Base-by-base conservation (phyloP, 2,329 filamentous ascomycete species). In the Claviceps maximensis region DNA sequence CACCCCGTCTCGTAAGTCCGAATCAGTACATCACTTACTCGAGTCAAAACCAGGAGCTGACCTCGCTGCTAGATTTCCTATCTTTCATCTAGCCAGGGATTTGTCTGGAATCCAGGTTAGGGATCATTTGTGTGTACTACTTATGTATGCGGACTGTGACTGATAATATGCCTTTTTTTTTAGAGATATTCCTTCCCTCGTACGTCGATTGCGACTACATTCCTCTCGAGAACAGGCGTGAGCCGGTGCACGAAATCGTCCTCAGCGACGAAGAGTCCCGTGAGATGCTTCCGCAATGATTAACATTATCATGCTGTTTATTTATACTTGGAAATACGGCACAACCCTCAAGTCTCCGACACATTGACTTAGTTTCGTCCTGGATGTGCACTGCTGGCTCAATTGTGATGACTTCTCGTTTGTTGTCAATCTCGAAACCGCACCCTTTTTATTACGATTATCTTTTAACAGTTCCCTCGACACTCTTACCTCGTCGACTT, bases 151-250 rank as follows among this genome's bases (percentile, higher is more conserved):
- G n/a, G 31, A 23, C 6, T n/a, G 53, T 59, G 33, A 58, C 56
- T 53, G 31, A 54, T 29, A n/a, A 17, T 2, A n/a, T n/a, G n/a
- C n/a, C n/a, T 8, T 21, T 12, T 10, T 33, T 13, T 19, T 2
- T 10, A 85, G 86, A 90, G 65, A 87, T 90, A 67, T 90, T 90
- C 69, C 77, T 90, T 1, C 86, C 86, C 1, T 87, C 84, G 8
- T 89, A 89, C 65, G 72, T 85, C 61, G 84, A 87, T 67, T 82
- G 79, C 71, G 83, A 88, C 60, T 86, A 86, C 64, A 77, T 82
- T 40, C 84, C 86, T 44, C 77, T 90, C 62, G 85, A 89, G 67
- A 82, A 84, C 65, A 81, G 80, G 59, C 83, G 83, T 62, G 86
- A 90, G 58, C 85, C 86, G 1, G 84, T 91, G 49, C 75, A 87